Conservation (phyloP, 352 stramenopile genomes). For the Phytopythium oedochilum region DNA sequence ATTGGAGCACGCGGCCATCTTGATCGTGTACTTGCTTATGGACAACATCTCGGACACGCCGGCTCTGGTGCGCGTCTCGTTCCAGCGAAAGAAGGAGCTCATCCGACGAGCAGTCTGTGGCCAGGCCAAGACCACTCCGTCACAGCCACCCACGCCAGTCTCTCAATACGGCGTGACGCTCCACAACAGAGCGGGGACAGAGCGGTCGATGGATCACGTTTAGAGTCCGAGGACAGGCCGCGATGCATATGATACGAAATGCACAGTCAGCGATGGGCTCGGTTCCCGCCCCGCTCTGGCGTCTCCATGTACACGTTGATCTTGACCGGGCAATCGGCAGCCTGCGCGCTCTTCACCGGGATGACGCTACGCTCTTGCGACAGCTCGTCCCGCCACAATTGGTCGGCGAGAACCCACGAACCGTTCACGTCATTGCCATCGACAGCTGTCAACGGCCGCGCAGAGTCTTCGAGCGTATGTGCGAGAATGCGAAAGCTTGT, state of each 20-base stretch:
- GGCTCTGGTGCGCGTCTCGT: slow-evolving; percentile 65
- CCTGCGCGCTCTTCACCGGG: slow-evolving; percentile 40
- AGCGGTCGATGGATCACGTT: not conserved
- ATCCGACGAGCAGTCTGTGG: slow-evolving; percentile 82
- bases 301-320: slow-evolving; percentile 66
- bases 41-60: slow-evolving; percentile 82
- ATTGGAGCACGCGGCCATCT: slow-evolving; percentile 63
- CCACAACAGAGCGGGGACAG: not conserved
- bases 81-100: slow-evolving; percentile 83
- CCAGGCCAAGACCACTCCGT: slow-evolving; percentile 35
- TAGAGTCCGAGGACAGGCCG: not conserved
- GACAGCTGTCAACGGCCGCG: slow-evolving; percentile 25
- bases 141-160: slow-evolving; percentile 10
- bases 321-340: slow-evolving; percentile 28
- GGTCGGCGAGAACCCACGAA: slow-evolving; percentile 70
- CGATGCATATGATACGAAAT: not conserved
- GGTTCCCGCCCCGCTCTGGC: not conserved
- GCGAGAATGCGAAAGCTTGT: slow-evolving; percentile 57
- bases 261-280: not conserved
- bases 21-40: slow-evolving; percentile 74
- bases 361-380: slow-evolving; percentile 22
- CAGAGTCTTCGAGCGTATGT: slow-evolving; percentile 50
- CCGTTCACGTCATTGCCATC: slow-evolving; percentile 32
- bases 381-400: slow-evolving; percentile 41
- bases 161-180: not conserved